Percentiles rank a stretch among this genome's conserved stretches.
These are phyloP conservation scores for Globisporangium paroecandrum DNA, from an alignment of 352 stramenopile genomes.

Conservation along the genomic window DNA sequence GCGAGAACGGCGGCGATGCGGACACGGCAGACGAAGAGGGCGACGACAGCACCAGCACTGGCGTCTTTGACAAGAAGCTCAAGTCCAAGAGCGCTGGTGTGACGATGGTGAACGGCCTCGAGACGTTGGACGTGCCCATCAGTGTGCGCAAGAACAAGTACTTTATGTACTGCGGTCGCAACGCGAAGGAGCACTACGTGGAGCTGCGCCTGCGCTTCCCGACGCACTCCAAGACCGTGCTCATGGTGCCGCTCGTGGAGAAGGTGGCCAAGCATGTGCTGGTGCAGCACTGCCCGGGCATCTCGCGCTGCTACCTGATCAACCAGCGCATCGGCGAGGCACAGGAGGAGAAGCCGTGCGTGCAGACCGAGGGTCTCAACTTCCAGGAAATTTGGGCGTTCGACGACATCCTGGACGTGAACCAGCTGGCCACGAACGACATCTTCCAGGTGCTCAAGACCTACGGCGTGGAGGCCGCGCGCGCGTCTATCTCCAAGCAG, in stretches of 20 bases:
- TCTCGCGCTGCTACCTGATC: conserved; percentile 87
- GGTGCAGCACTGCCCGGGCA: conserved; percentile 84
- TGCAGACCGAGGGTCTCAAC: conserved; percentile 97
- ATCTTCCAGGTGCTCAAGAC: conserved; percentile 95
- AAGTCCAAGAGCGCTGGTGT: conserved; percentile 36
- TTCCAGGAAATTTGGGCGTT: conserved; percentile 98
- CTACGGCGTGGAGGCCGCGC: conserved; percentile 98
- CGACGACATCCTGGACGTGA: conserved; percentile 91
- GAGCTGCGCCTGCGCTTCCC: conserved; percentile 86
- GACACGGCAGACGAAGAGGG: conserved; percentile 34
- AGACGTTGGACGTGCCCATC: conserved; percentile 67
- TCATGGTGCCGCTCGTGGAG: conserved; percentile 89
- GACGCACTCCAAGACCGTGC: conserved; percentile 84
- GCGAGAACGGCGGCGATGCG: conserved; percentile 25
- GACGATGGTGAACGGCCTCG: conserved; percentile 42
- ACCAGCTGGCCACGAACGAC: conserved; percentile 97
- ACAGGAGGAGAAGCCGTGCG: conserved; percentile 79
- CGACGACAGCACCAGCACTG: not conserved
- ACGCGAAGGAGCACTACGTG: conserved; percentile 77
- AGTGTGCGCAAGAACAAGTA: conserved; percentile 85
- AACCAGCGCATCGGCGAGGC: conserved; percentile 79
- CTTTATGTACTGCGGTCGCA: conserved; percentile 79
- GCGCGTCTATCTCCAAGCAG: conserved; percentile 97
- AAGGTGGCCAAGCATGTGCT: conserved; percentile 82
- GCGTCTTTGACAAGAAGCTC: conserved; percentile 20